Base-by-base conservation (phyloP, 1,139 yeast genomes). In the Schizosaccharomyces versatilis region DNA sequence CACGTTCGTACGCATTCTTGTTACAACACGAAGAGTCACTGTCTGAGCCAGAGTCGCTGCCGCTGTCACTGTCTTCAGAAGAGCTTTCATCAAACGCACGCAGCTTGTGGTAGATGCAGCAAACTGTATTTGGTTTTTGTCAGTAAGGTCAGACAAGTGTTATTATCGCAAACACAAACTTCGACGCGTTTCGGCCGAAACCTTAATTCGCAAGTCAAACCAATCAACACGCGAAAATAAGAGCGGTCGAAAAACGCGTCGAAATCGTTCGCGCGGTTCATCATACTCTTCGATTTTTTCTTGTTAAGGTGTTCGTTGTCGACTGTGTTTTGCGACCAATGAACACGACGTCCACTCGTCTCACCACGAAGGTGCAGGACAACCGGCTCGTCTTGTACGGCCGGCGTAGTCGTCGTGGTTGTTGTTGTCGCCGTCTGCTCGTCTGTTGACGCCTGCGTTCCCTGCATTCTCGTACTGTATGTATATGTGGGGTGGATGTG, bases 61-160 rank as follows among this genome's bases (percentile, higher is more conserved):
- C 54, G 36, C 56, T 51, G 15, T 54, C 54, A 19, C 56, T 51
- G 15, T 54, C 55, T 15, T 53, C 55, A 5, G 56, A 55, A 17
- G 56, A 53, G n/a, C 53, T 47, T 19, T 57, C 59, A 42, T 55
- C 59, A 39, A 54, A 57, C 15, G 42, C 44, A 41, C 53, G 51
- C 38, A 55, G 56, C 36, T 56, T 57, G 52, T 57, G 59, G 41
- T 53, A 57, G 38, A 57, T 57, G 51, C 59, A 57, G 54, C 59
- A 57, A 14, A 57, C 55, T 53, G 24, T 2, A 38, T 14, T 32
- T 38, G 38, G 15, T n/a, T 36, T 24, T 5, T 24, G 32, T 24
- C 5, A 24, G 32, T 5, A 24, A 24, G 5, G 32, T 24, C n/a
- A n/a, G 32, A 24, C 2, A 24, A 24, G 32, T 24, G 32, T 24